Conservation (phyloP, 768 basidiomycete genomes). For the Amanita pseudoporphyria region DNA sequence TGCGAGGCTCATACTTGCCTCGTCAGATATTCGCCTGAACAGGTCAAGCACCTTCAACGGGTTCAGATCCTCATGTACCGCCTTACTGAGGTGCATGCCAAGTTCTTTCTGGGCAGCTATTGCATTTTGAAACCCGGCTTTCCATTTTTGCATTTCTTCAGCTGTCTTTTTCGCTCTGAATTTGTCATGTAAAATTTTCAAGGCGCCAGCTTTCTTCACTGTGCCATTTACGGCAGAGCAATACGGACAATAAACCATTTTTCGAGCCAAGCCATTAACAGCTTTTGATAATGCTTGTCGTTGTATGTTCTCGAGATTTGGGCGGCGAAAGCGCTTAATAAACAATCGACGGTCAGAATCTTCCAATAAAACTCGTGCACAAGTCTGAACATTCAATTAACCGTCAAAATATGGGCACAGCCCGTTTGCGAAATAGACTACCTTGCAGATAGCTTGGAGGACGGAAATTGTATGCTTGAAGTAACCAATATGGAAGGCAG, state of each 20-base stretch:
- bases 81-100: conserved; percentile 74
- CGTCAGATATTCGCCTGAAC: conserved; percentile 86
- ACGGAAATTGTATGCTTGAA: conserved; percentile 94
- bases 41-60: conserved; percentile 89
- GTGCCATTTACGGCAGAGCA: conserved; percentile 91
- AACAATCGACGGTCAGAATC: conserved; percentile 78
- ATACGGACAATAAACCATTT: conserved; percentile 86
- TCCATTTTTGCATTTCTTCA: conserved; percentile 83
- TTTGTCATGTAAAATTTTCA: conserved; percentile 98
- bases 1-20: conserved; percentile 37
- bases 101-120: conserved; percentile 85
- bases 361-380: conserved; percentile 83
- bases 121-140: conserved; percentile 71
- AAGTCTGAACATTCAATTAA: conserved; percentile 47
- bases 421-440: conserved; percentile 20
- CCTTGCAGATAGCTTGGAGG: conserved; percentile 96
- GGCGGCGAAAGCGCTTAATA: conserved; percentile 84
- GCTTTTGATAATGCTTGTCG: conserved; percentile 74
- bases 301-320: conserved; percentile 88
- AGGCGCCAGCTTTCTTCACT: conserved; percentile 90
- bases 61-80: conserved; percentile 87
- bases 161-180: conserved; percentile 90
- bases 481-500: conserved; percentile 97
- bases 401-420: not conserved
- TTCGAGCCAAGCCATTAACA: conserved; percentile 80